Conservation (phyloP, 1,139 yeast species). For the Blastobotrys malaysiensis region DNA sequence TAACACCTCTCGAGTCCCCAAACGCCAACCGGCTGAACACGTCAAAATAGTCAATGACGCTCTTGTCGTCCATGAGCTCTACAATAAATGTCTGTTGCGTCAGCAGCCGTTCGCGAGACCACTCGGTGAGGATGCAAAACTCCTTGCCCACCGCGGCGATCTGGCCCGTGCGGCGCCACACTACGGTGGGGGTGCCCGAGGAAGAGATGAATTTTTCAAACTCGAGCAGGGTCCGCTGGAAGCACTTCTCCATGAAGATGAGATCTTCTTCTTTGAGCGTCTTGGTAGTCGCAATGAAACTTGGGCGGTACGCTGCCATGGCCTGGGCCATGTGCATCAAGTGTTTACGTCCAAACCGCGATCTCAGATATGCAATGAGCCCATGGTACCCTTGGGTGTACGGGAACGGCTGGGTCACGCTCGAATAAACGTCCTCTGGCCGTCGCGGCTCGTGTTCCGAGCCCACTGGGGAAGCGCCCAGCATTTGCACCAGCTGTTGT, state of each 20-base stretch:
- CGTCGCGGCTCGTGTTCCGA: constrained; percentile 37
- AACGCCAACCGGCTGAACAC: constrained; percentile 80
- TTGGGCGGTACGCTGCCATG: constrained; percentile 86
- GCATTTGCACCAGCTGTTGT: constrained; percentile 7
- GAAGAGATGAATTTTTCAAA: constrained; percentile 78
- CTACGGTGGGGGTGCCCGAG: constrained; percentile 90
- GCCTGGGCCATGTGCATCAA: constrained; percentile 80
- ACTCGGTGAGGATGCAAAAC: constrained; percentile 83
- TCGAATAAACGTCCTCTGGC: constrained; percentile 29
- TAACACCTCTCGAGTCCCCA: constrained; percentile 80
- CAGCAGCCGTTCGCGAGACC: constrained; percentile 68
- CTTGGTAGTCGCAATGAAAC: constrained; percentile 88
- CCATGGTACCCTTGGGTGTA: constrained; percentile 90
- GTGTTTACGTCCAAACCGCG: constrained; percentile 63
- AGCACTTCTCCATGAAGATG: constrained; percentile 93
- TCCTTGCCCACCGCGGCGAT: constrained; percentile 92
- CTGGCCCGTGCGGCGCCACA: constrained; percentile 95
- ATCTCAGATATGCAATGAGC: constrained; percentile 64
- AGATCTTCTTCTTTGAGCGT: constrained; percentile 84
- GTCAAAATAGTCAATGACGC: constrained; percentile 83
- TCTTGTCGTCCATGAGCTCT: constrained; percentile 81
- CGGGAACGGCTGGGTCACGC: constrained; percentile 54
- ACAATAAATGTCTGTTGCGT: constrained; percentile 54
- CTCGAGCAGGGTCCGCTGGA: constrained; percentile 83
- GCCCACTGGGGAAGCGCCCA: constrained; percentile 7